phyloP scores from a whole-genome alignment of 2,329 filamentous ascomycete species.

The Scedosporium minutisporum region DNA sequence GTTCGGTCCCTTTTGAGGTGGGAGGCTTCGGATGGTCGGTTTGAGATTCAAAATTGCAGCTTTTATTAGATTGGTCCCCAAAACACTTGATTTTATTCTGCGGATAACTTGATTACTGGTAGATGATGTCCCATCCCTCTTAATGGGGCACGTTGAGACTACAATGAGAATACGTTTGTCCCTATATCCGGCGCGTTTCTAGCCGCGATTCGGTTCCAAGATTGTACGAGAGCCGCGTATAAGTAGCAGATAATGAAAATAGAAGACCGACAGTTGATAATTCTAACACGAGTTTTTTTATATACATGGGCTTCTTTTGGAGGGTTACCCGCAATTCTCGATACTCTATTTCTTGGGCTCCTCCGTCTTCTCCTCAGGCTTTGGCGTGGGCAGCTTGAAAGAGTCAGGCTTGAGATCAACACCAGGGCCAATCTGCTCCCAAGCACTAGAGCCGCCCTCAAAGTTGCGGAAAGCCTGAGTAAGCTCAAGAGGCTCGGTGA shows the following conservation, averaged over 20 bases:
- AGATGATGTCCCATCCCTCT: background rate
- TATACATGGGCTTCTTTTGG: background rate
- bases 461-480: slow-evolving; percentile 99
- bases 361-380: slow-evolving; percentile 86
- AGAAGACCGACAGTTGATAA: background rate
- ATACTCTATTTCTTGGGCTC: slow-evolving; percentile 76
- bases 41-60: slow-evolving; percentile 1
- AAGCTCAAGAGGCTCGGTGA: slow-evolving; percentile 93
- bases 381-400: slow-evolving; percentile 92
- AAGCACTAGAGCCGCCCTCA: slow-evolving; percentile 70
- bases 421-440: slow-evolving; percentile 59
- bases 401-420: slow-evolving; percentile 69
- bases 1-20: background rate
- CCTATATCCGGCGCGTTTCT: no score
- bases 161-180: no score
- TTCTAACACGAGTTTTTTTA: slow-evolving; percentile 4
- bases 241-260: background rate
- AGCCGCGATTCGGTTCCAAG: no score
- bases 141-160: no score
- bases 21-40: background rate
- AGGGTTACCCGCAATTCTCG: background rate
- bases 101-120: background rate
- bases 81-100: background rate
- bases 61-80: slow-evolving; percentile 6
- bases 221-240: no score